Percentiles rank a stretch among this genome's conserved stretches.
These are phyloP conservation scores for Prunus fruticosa DNA, from an alignment of 306 rosid genomes.

Conservation along the genomic window DNA sequence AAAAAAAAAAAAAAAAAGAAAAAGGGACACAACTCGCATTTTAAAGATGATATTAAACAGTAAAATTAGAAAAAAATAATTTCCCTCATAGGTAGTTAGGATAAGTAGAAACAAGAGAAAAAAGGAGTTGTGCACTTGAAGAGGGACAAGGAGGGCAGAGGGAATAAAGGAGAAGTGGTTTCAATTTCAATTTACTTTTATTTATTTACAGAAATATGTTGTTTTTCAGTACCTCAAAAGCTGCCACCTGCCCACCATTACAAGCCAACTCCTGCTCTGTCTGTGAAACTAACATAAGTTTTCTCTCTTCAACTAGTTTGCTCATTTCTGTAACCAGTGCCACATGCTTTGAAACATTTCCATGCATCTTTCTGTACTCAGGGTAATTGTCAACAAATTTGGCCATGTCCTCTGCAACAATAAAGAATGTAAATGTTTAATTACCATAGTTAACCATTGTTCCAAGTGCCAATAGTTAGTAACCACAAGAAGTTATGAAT, in stretches of 20 bases:
- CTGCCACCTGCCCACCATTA: constrained; percentile 93
- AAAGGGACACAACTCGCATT: neutral
- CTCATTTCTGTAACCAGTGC: constrained; percentile 96
- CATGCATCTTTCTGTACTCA: constrained; percentile 23
- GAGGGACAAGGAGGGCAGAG: neutral
- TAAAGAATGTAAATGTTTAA: constrained; percentile 19
- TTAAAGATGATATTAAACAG: neutral
- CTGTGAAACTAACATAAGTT: constrained; percentile 89
- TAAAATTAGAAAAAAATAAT: neutral
- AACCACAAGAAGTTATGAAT: neutral
- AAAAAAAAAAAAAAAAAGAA: neutral
- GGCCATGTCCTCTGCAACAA: constrained; percentile 27
- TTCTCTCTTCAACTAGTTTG: constrained; percentile 57
- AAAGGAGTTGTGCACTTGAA: neutral
- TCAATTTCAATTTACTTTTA: neutral
- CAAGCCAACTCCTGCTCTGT: constrained; percentile 96
- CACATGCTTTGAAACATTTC: constrained; percentile 96
- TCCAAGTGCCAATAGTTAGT: neutral
- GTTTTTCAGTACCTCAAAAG: constrained; percentile 79
- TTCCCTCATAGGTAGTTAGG: neutral
- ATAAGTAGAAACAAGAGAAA: neutral
- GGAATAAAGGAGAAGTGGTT: neutral
- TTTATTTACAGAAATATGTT: constrained; percentile 30
- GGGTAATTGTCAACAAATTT: constrained; percentile 59
- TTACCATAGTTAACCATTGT: neutral